A percentile compares a stretch with the other conserved stretches of the same genome.
phyloP scores from a whole-genome alignment of 2,329 filamentous ascomycete species.

The Aspergillus fischeri region DNA sequence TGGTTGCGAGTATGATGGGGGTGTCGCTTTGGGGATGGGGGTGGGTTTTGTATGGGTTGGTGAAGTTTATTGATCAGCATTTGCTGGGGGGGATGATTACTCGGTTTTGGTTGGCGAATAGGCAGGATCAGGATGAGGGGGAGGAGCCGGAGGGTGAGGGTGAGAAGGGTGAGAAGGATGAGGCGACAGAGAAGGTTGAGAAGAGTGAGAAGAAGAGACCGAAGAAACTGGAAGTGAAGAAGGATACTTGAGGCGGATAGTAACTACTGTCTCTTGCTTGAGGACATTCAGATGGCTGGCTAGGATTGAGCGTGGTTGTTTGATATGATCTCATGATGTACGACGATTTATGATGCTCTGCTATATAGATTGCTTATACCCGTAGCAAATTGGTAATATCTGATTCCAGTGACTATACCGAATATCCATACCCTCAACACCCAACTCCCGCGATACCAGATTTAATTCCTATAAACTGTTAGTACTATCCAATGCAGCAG shows the following conservation, averaged over 20 bases:
- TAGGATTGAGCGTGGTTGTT: too few species aligned
- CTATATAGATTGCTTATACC: too few species aligned
- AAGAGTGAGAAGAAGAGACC: neutral
- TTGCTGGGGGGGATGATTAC: neutral
- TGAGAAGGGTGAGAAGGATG: neutral
- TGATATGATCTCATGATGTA: too few species aligned
- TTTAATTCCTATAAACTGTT: too few species aligned
- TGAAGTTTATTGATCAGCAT: neutral
- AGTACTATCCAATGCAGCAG: neutral
- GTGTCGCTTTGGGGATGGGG: slow-evolving; percentile 28
- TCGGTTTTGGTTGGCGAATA: neutral
- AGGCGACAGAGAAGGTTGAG: neutral
- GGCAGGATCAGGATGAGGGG: neutral
- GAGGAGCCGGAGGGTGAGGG: neutral
- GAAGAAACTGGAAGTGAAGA: neutral
- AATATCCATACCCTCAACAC: too few species aligned
- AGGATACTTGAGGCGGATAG: neutral
- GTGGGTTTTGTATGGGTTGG: slow-evolving; percentile 22
- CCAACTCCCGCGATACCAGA: too few species aligned
- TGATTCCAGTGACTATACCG: too few species aligned
- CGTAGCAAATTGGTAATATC: too few species aligned
- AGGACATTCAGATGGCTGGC: too few species aligned
- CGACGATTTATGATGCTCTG: too few species aligned
- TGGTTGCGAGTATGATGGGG: slow-evolving; percentile 27
- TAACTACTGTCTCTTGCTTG: neutral